Evolutionary conservation across 2,329 filamentous ascomycete genomes (phyloP), one percentile per base, ranked within the genome.

Genomic region (Arthrobotrys iridis): DNA sequence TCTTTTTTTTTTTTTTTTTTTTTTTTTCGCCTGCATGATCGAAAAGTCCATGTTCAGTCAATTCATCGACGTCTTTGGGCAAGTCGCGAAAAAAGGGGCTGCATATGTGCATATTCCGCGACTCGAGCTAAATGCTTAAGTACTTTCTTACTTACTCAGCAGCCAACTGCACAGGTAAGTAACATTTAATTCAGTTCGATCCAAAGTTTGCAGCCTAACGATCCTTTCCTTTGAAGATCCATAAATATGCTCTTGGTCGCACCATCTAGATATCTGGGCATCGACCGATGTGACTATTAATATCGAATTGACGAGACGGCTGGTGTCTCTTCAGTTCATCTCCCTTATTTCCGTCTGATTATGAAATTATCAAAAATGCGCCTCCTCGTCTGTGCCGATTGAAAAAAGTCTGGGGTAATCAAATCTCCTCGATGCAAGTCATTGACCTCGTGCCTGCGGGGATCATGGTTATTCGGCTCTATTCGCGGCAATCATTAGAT

Each of bases 371-470:
- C 41, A 64, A 64, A 55, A 59, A 52, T 46, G 37, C 55, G 45
- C 55, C 65, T 50, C 22, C 20, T 52, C 65, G 65, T 58, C 41
- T 60, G 50, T 43, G 65, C 55, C 55, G 35, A 33, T 30, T 55
- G 37, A 22, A 45, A n/a, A 63, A 71, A 71, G 66, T 71, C 66
- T 58, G 66, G 66, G 66, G 66, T 71, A 63, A 63, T 48, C 26
- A 37, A 70, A 59, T 33, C n/a, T 22, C 24, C 15, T 22, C 15
- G 35, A 63, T 75, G 71, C 71, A 75, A 75, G 71, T 75, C 71
- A 75, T 75, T 63, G 63, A 46, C 71, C 50, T 75, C 71, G 71
- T 75, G 63, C 50, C 28, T 41, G 46, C 66, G 46, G 28, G 66
- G 66, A 63, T 71, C 57, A 33, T 46, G 58, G 66, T 57, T 70